These are phyloP conservation scores for Quercus lobata DNA, from an alignment of 331 rosid genomes.

Conservation along the genomic window DNA sequence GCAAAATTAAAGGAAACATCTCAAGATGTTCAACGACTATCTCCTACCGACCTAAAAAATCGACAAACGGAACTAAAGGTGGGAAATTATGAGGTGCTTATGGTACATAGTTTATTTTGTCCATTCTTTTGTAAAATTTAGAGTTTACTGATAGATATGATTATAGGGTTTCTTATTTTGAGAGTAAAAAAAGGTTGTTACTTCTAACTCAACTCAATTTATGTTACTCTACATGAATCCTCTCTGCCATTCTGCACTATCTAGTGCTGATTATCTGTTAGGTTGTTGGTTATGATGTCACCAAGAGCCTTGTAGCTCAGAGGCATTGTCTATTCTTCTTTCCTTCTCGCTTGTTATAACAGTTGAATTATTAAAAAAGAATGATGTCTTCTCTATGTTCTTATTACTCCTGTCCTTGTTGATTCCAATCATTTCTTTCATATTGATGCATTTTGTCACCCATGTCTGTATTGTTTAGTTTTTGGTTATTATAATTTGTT, in stretches of 20 bases:
- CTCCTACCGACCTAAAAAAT: slow-evolving; percentile 44
- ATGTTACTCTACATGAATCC: not conserved
- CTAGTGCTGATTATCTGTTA: not conserved
- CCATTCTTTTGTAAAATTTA: not conserved
- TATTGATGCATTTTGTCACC: not conserved
- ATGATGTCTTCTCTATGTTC: not conserved
- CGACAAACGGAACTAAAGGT: slow-evolving; percentile 77
- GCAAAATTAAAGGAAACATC: slow-evolving; percentile 64
- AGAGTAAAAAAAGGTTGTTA: too few species aligned
- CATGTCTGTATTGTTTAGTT: not conserved
- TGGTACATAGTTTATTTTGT: not conserved
- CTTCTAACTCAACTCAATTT: too few species aligned
- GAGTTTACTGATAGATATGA: too few species aligned
- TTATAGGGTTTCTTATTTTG: too few species aligned
- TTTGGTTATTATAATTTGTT: not conserved
- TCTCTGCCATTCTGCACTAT: not conserved
- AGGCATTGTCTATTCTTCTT: too few species aligned
- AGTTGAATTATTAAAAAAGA: too few species aligned
- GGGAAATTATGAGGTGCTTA: not conserved
- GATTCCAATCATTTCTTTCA: not conserved
- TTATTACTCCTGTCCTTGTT: not conserved
- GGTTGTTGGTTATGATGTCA: not conserved
- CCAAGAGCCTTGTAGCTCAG: too few species aligned
- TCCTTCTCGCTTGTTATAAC: too few species aligned
- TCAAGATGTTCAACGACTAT: slow-evolving; percentile 38